phyloP scores from a whole-genome alignment of 2,329 filamentous ascomycete genomes.

The Penicillium sp. region DNA sequence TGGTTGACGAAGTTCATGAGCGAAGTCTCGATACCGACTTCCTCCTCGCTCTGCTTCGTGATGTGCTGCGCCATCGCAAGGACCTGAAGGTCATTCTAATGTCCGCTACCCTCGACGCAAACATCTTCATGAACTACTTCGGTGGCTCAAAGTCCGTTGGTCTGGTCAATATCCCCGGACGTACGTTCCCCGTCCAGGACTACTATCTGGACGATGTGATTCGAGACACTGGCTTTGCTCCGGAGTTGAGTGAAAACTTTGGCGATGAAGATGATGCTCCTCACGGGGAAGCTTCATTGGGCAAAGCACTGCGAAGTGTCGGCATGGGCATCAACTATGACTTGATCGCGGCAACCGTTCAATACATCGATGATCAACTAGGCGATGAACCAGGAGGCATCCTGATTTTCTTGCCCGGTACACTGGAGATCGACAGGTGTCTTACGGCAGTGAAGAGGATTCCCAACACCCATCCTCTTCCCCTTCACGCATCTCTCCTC shows the following conservation, averaged over 20 bases:
- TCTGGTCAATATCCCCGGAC: slow-evolving; percentile 81
- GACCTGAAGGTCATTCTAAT: slow-evolving; percentile 92
- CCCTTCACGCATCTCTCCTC: slow-evolving; percentile 89
- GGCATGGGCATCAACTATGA: slow-evolving; percentile 91
- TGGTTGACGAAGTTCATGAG: slow-evolving; percentile 97
- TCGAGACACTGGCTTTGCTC: slow-evolving; percentile 74
- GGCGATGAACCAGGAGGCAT: slow-evolving; percentile 79
- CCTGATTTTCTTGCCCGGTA: slow-evolving; percentile 92
- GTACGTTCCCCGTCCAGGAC: slow-evolving; percentile 89
- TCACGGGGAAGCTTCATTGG: slow-evolving; percentile 58
- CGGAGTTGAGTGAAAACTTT: slow-evolving; percentile 41
- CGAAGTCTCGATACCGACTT: slow-evolving; percentile 95
- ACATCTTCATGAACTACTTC: slow-evolving; percentile 86
- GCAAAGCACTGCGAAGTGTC: slow-evolving; percentile 72
- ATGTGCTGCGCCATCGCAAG: slow-evolving; percentile 75
- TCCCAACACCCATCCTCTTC: slow-evolving; percentile 75
- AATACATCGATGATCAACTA: slow-evolving; percentile 79
- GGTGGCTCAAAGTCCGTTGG: slow-evolving; percentile 73
- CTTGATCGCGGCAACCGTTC: slow-evolving; percentile 79
- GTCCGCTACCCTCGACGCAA: slow-evolving; percentile 92
- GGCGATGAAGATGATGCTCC: slow-evolving; percentile 52
- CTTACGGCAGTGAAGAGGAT: slow-evolving; percentile 71
- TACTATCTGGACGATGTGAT: slow-evolving; percentile 89
- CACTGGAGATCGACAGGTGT: slow-evolving; percentile 86
- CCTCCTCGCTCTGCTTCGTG: slow-evolving; percentile 81